Evolutionary conservation across 192 early-diverging fungal genomes (phyloP).

Genomic region (Coemansia biformis): DNA sequence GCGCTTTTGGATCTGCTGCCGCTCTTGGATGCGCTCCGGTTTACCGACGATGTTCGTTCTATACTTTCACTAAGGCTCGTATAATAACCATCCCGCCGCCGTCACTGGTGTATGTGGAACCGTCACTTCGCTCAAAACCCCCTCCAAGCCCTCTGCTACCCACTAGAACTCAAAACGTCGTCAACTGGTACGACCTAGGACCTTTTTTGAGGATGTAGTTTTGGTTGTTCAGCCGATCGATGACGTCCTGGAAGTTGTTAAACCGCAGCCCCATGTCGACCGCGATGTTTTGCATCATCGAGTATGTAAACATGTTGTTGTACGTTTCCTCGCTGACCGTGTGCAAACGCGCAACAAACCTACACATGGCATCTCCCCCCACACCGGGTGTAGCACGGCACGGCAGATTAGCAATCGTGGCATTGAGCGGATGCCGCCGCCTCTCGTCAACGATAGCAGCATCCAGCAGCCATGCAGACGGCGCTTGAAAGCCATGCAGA

Average conservation of each 20-base stretch:
- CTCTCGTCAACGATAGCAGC: too few relatives aligned
- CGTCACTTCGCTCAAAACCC: too few relatives aligned
- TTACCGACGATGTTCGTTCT: conserved; percentile 63
- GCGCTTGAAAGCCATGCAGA: too few relatives aligned
- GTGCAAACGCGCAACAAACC: conserved; percentile 57
- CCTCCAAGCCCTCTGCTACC: neutral
- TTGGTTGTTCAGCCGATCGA: conserved; percentile 71
- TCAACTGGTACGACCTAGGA: conserved; percentile 57
- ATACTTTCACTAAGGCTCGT: conserved; percentile 43
- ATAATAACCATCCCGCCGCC: too few relatives aligned
- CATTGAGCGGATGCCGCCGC: too few relatives aligned
- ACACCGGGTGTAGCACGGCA: too few relatives aligned
- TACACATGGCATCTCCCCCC: too few relatives aligned
- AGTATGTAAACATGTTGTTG: conserved; percentile 63
- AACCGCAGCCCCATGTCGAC: conserved; percentile 53
- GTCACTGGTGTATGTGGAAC: too few relatives aligned
- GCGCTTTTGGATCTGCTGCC: conserved; percentile 58
- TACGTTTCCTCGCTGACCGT: conserved; percentile 53
- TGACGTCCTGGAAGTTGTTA: conserved; percentile 58
- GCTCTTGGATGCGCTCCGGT: conserved; percentile 56
- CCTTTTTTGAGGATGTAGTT: conserved; percentile 70
- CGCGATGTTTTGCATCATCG: conserved; percentile 58
- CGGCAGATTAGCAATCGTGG: neutral
- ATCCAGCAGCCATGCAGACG: too few relatives aligned
- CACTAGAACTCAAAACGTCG: conserved; percentile 29